Conservation (phyloP, 192 early-diverging fungal genomes). For the Umbelopsis ramanniana region DNA sequence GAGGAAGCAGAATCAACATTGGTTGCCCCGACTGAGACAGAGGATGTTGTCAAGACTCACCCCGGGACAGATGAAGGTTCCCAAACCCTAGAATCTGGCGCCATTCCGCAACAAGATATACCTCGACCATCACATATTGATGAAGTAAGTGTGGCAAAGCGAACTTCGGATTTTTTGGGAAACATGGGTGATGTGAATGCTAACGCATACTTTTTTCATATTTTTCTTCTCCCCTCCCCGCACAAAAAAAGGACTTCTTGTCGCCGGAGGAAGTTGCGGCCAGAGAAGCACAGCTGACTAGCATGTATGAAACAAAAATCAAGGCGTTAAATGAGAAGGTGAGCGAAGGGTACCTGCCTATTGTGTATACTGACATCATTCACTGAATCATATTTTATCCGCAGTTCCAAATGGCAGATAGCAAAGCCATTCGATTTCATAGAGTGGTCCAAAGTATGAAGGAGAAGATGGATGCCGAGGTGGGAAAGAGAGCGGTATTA, state of each 20-base stretch:
- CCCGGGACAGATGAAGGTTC: background rate
- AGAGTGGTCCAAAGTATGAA: slow-evolving; percentile 40
- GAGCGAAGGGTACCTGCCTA: background rate
- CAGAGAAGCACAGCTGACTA: slow-evolving; percentile 13
- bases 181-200: too few species aligned
- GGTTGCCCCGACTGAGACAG: background rate
- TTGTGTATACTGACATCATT: background rate
- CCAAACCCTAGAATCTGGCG: too few species aligned
- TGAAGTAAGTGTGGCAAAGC: background rate
- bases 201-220: too few species aligned
- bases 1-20: background rate
- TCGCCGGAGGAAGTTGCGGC: slow-evolving; percentile 7
- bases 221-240: background rate
- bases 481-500: slow-evolving; percentile 25
- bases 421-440: slow-evolving; percentile 42
- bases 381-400: background rate
- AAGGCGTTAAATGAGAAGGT: slow-evolving; percentile 27
- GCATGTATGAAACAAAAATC: slow-evolving; percentile 29
- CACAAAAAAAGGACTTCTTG: background rate
- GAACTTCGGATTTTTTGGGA: too few species aligned
- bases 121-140: background rate
- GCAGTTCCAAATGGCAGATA: slow-evolving; percentile 46
- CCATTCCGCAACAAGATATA: too few species aligned
- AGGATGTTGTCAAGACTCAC: background rate
- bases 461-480: slow-evolving; percentile 35